Evolutionary conservation across 139 green algal species (phyloP).

Genomic region (Nannochloris sp.): DNA sequence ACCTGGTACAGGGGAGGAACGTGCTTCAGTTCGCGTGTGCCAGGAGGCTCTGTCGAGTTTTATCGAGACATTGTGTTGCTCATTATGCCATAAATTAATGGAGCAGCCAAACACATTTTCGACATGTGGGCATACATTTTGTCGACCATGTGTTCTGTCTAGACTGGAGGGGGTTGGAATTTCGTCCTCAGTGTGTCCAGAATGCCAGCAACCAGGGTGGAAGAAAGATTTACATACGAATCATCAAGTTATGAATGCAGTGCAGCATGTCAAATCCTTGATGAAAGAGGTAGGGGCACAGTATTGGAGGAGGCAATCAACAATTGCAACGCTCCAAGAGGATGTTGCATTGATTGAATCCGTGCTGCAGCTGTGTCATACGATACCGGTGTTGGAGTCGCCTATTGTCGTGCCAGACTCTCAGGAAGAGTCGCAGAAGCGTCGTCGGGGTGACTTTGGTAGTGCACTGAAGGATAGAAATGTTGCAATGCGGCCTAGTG

Average conservation of each 20-base stretch:
- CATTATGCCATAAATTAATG: slow-evolving; percentile 29
- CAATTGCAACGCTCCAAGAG: neutral
- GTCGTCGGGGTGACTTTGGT: neutral
- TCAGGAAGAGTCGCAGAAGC: neutral
- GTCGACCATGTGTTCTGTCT: slow-evolving; percentile 34
- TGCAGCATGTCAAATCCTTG: slow-evolving; percentile 3
- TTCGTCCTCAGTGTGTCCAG: slow-evolving; percentile 43
- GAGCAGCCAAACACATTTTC: slow-evolving; percentile 30
- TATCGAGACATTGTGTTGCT: neutral
- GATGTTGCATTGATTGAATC: slow-evolving; percentile 20
- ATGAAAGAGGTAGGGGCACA: neutral
- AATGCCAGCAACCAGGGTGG: slow-evolving; percentile 43
- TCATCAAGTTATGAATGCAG: slow-evolving; percentile 7
- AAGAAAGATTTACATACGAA: slow-evolving; percentile 49
- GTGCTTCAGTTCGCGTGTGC: no score
- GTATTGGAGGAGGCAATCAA: neutral
- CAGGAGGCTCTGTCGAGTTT: no score
- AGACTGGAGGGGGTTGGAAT: slow-evolving; percentile 54
- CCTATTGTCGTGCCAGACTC: neutral
- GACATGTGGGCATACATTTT: slow-evolving; percentile 47
- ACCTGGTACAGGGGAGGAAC: no score
- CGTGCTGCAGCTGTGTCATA: slow-evolving; percentile 17
- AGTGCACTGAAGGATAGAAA: neutral
- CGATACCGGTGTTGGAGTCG: slow-evolving; percentile 4
- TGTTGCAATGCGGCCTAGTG: neutral